Base-by-base conservation (phyloP, 2,329 filamentous ascomycete species). In the Xylaria sp. region DNA sequence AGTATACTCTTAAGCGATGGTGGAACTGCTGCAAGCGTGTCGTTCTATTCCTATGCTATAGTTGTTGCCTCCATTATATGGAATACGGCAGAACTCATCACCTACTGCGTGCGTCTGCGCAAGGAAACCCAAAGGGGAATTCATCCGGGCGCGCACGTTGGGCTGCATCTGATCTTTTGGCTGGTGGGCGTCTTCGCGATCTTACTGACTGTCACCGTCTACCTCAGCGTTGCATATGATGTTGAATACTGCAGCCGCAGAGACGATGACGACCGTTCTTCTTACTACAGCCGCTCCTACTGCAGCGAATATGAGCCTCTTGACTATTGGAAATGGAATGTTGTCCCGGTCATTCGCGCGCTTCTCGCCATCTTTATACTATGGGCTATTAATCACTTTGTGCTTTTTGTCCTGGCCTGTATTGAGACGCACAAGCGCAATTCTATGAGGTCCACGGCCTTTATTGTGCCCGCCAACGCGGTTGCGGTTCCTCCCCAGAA, bases 311-410 rank as follows among this genome's bases (percentile, higher is more conserved):
- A 55, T 20, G 1, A 57, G 34, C 43, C 62, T n/a, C 18, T 30
- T 2, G 18, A 50, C 34, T 67, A 72, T 53, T 68, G 60, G 23
- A 46, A 65, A 23, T 46, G 28, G 13, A 59, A 53, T 43, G 70
- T 77, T 63, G 23, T 76, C 20, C 72, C 74, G 0, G 60, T 67
- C 89, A 89, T 52, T 74, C 73, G 69, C 39, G 72, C 73, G 32
- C 36, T 97, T 32, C 84, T 97, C 72, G 87, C 90, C 4, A 91
- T 98, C 75, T 88, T 93, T 39, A 91, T 89, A 28, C 81, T 91
- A 46, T 92, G 94, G 0, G 87, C 93, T 73, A 83, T 97, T 64
- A 85, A 94, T 39, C 96, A 97, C 75, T 88, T 97, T 72, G 85
- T 88, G 50, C 98, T 96, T 6, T 95, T 94, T 80, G 89, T 77